These are phyloP conservation scores for Cladorrhinum sp. DNA, from an alignment of 2,329 filamentous ascomycete species.

Conservation along the genomic window DNA sequence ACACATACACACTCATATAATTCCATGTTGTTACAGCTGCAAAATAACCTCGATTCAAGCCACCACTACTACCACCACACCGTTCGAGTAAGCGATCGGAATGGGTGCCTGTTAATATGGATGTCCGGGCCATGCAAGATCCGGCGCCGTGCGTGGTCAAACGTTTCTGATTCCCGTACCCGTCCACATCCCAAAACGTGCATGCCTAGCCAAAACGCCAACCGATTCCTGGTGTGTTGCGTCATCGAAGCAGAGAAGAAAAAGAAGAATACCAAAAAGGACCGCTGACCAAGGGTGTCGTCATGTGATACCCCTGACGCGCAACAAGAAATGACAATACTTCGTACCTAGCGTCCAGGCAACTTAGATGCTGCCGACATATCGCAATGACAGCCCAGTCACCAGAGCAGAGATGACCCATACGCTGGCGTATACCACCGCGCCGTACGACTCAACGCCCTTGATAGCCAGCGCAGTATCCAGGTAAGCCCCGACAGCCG, in stretches of 20 bases:
- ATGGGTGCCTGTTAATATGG: slow-evolving; percentile 18
- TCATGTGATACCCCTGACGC: neutral
- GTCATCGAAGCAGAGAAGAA: neutral
- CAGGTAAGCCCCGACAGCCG: slow-evolving; percentile 58
- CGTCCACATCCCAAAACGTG: neutral
- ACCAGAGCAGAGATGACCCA: slow-evolving; percentile 68
- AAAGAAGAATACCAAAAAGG: neutral
- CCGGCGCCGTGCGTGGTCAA: slow-evolving; percentile 2
- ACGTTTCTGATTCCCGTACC: slow-evolving; percentile 3
- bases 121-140: slow-evolving; percentile 14
- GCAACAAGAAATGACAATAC: neutral
- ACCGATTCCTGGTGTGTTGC: slow-evolving; percentile 7
- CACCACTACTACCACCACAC: slow-evolving; percentile 7
- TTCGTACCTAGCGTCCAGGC: neutral
- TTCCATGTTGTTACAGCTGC: neutral
- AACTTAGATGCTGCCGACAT: slow-evolving; percentile 49
- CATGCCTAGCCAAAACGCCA: slow-evolving; percentile 13
- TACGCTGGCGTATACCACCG: slow-evolving; percentile 67
- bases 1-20: neutral
- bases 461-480: slow-evolving; percentile 64
- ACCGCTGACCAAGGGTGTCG: neutral
- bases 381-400: slow-evolving; percentile 54
- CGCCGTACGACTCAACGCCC: slow-evolving; percentile 68
- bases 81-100: slow-evolving; percentile 8
- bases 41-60: slow-evolving; percentile 3